Percentiles rank a stretch among this genome's conserved stretches.
Evolutionary conservation across 192 early-diverging fungal genomes (phyloP).

Genomic region (Umbelopsis isabellina): DNA sequence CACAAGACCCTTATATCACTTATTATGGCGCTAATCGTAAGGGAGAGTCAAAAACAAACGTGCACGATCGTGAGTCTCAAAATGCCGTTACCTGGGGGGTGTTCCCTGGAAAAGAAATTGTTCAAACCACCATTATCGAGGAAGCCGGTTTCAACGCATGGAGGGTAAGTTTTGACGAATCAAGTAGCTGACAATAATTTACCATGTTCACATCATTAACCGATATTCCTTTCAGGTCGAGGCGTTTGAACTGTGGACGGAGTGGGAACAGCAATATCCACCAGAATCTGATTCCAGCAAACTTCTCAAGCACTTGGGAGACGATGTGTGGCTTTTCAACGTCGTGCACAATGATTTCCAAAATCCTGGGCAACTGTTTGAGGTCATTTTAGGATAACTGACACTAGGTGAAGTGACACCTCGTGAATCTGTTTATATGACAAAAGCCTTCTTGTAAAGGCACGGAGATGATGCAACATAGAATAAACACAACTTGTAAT

Average conservation of each 20-base stretch:
- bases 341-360: slow-evolving; percentile 83
- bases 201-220: too few relatives aligned
- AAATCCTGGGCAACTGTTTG: slow-evolving; percentile 47
- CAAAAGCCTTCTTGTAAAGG: not conserved
- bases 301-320: slow-evolving; percentile 67
- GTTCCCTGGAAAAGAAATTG: slow-evolving; percentile 87
- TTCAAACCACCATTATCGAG: slow-evolving; percentile 86
- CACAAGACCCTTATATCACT: slow-evolving; percentile 68
- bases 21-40: slow-evolving; percentile 89
- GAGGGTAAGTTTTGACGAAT: slow-evolving; percentile 51
- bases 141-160: slow-evolving; percentile 75
- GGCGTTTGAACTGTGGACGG: slow-evolving; percentile 79
- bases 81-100: slow-evolving; percentile 92
- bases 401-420: too few relatives aligned
- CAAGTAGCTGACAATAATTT: not conserved
- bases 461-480: not conserved
- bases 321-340: slow-evolving; percentile 76
- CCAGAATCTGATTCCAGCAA: slow-evolving; percentile 54
- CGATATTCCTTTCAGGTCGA: slow-evolving; percentile 53
- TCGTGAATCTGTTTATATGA: too few relatives aligned
- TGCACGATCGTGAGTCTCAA: slow-evolving; percentile 54
- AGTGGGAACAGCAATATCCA: slow-evolving; percentile 74
- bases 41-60: slow-evolving; percentile 72
- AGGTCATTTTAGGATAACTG: slow-evolving; percentile 34
- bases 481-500: not conserved